These are phyloP conservation scores for Avicennia marina DNA, from an alignment of 257 asterid species.

Conservation along the genomic window DNA sequence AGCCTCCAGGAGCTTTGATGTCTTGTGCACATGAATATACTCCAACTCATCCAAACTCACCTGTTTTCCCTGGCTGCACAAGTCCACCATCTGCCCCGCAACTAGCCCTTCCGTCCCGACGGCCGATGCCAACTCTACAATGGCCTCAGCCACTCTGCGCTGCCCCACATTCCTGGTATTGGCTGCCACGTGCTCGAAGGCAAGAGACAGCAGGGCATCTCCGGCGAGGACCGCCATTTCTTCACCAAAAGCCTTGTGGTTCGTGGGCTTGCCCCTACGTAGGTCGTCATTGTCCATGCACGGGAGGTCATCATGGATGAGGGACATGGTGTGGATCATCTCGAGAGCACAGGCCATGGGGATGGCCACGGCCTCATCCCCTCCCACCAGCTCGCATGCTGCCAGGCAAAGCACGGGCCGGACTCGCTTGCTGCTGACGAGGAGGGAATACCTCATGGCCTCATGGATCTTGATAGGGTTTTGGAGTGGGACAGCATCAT, in stretches of 20 bases:
- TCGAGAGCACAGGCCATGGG: conserved; percentile 63
- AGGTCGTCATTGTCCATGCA: conserved; percentile 70
- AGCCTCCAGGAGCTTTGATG: conserved; percentile 67
- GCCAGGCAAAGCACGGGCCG: conserved; percentile 66
- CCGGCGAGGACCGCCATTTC: conserved; percentile 64
- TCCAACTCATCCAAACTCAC: conserved; percentile 44
- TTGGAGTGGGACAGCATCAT: conserved; percentile 52
- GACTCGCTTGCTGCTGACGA: conserved; percentile 63
- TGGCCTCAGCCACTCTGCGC: conserved; percentile 33
- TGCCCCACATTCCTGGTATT: conserved; percentile 27
- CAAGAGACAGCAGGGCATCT: conserved; percentile 58
- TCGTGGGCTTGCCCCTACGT: conserved; percentile 61
- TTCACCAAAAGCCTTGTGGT: conserved; percentile 59
- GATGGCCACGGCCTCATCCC: conserved; percentile 37
- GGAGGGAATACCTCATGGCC: conserved; percentile 72
- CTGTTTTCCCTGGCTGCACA: conserved; percentile 46
- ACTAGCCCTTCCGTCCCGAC: conserved; percentile 62
- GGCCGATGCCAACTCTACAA: conserved; percentile 49
- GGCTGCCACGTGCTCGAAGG: conserved; percentile 55
- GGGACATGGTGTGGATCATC: conserved; percentile 77
- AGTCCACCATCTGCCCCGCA: conserved; percentile 61
- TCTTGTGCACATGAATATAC: conserved; percentile 63
- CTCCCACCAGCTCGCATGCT: conserved; percentile 57
- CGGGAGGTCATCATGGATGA: conserved; percentile 72
- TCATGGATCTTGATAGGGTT: conserved; percentile 49